Conservation (phyloP, 2,329 filamentous ascomycete species). For the Cercospora sp. region DNA sequence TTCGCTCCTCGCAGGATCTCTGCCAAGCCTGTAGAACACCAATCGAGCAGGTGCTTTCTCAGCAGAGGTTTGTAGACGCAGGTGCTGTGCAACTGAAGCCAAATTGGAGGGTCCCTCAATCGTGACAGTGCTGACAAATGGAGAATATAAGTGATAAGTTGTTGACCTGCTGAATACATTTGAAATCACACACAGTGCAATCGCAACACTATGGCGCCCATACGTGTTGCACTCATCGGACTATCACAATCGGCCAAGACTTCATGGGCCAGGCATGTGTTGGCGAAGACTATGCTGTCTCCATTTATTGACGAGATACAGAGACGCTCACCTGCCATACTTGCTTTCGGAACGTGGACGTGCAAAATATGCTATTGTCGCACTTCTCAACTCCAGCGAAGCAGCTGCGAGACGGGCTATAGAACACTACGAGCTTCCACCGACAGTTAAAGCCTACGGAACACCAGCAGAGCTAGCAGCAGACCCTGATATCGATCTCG, state of each 20-base stretch:
- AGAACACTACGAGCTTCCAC: constrained; percentile 41
- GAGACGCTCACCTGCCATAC: constrained; percentile 59
- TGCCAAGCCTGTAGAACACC: background rate
- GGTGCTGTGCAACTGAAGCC: background rate
- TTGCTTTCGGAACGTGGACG: constrained; percentile 50
- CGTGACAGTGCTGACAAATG: background rate
- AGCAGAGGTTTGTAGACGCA: background rate
- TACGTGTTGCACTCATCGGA: constrained; percentile 60
- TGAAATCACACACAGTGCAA: background rate
- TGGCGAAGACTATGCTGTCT: background rate
- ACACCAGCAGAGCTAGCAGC: constrained; percentile 46
- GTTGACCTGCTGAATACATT: background rate
- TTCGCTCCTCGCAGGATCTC: background rate
- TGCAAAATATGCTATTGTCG: constrained; percentile 50
- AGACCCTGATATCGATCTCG: constrained; percentile 51
- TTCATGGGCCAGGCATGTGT: constrained; percentile 52
- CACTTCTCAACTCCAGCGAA: constrained; percentile 51
- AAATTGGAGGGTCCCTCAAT: background rate
- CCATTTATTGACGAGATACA: constrained; percentile 18
- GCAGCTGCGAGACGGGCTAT: constrained; percentile 48
- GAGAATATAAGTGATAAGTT: background rate
- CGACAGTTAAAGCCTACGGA: constrained; percentile 47
- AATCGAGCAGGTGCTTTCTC: background rate
- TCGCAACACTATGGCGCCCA: constrained; percentile 47
- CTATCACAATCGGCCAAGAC: constrained; percentile 55